Evolutionary conservation across 495 filamentous ascomycete species (phyloP).

Genomic region (Aspergillus funiculosus): DNA sequence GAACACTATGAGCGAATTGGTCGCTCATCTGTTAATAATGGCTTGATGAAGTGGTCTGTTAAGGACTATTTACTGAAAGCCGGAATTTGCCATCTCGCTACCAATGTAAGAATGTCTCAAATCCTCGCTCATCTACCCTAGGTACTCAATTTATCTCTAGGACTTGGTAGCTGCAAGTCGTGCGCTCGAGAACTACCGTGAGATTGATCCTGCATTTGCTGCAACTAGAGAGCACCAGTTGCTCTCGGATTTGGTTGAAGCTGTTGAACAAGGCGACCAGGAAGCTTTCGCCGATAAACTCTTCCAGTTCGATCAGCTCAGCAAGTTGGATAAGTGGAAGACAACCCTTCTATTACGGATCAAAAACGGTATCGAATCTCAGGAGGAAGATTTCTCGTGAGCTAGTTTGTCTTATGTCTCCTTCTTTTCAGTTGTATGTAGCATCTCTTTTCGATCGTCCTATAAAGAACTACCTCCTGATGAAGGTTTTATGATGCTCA

Average conservation of each 20-base stretch:
- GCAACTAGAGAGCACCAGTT: constrained; percentile 73
- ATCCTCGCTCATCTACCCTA: background rate
- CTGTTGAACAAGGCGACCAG: constrained; percentile 66
- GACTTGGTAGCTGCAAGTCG: constrained; percentile 71
- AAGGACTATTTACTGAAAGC: constrained; percentile 93
- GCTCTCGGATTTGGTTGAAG: constrained; percentile 63
- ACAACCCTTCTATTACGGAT: constrained; percentile 75
- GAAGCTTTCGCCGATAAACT: constrained; percentile 80
- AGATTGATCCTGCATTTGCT: constrained; percentile 72
- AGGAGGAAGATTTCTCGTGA: constrained; percentile 69
- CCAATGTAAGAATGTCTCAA: constrained; percentile 40
- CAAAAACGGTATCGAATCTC: constrained; percentile 69
- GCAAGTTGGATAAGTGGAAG: constrained; percentile 93
- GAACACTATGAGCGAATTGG: constrained; percentile 77
- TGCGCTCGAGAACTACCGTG: constrained; percentile 72
- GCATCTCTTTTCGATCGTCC: no score
- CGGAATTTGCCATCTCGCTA: constrained; percentile 74
- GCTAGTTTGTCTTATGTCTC: background rate
- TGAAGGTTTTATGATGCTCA: no score
- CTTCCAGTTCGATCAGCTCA: constrained; percentile 81
- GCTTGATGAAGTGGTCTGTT: constrained; percentile 82
- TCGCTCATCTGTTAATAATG: constrained; percentile 62
- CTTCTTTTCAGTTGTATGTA: constrained; percentile 2
- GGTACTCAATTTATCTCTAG: constrained; percentile 19
- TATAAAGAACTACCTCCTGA: no score